Conservation (phyloP, 2,329 filamentous ascomycete species). For the Aspergillus clavatus region DNA sequence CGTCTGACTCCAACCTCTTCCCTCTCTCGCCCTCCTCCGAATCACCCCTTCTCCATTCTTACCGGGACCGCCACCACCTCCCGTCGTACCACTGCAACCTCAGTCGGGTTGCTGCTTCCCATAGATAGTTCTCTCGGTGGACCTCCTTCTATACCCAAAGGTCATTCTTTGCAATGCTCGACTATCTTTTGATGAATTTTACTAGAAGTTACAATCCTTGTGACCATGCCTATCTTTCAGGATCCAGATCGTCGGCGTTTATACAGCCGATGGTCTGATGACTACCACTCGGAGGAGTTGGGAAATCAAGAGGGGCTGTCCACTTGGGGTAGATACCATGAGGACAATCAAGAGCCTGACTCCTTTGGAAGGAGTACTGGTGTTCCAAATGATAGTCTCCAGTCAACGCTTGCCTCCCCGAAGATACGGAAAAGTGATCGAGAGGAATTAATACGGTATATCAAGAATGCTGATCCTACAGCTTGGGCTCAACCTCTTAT, state of each 20-base stretch:
- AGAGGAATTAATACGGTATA: slow-evolving; percentile 72
- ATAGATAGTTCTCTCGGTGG: background rate
- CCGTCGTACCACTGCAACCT: slow-evolving; percentile 4
- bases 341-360: slow-evolving; percentile 4
- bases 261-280: slow-evolving; percentile 24
- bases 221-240: slow-evolving; percentile 34
- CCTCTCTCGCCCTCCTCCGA: slow-evolving; percentile 1
- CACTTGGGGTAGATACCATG: slow-evolving; percentile 13
- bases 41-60: slow-evolving; percentile 4
- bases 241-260: slow-evolving; percentile 30
- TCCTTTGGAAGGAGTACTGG: slow-evolving; percentile 13
- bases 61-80: slow-evolving; percentile 8
- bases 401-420: slow-evolving; percentile 14
- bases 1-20: slow-evolving; percentile 1
- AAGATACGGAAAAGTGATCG: slow-evolving; percentile 49
- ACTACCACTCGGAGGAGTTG: slow-evolving; percentile 12
- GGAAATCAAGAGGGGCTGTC: slow-evolving; percentile 4
- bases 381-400: slow-evolving; percentile 10
- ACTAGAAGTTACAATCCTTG: slow-evolving; percentile 11
- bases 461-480: slow-evolving; percentile 74
- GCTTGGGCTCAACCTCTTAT: slow-evolving; percentile 65
- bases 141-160: background rate
- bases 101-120: background rate
- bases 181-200: slow-evolving; percentile 10
- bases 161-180: slow-evolving; percentile 24